Evolutionary conservation across 2,329 filamentous ascomycete species (phyloP).

Genomic region (Xylariaceae sp.): DNA sequence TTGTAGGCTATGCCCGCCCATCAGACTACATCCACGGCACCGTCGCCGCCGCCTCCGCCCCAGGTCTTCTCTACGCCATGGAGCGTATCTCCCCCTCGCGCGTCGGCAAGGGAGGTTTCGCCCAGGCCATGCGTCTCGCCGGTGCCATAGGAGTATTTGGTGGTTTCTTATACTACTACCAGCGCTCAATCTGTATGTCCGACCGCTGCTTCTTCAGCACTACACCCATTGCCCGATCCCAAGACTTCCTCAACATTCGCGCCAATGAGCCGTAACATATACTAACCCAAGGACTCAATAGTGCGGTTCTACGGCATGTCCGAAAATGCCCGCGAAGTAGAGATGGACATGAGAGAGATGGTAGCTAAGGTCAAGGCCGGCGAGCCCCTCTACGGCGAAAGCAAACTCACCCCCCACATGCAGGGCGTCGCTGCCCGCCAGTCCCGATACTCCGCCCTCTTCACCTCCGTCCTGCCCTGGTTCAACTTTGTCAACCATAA

Average conservation of each 20-base stretch:
- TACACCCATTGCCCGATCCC: neutral
- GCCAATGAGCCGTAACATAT: too few species aligned
- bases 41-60: conserved; percentile 66
- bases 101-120: conserved; percentile 77
- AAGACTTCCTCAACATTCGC: too few species aligned
- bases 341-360: conserved; percentile 99
- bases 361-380: conserved; percentile 91
- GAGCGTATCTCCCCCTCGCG: conserved; percentile 83
- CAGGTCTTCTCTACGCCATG: conserved; percentile 70
- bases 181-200: conserved; percentile 76
- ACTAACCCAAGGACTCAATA: conserved; percentile 34
- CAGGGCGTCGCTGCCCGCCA: conserved; percentile 91
- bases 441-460: conserved; percentile 83
- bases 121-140: conserved; percentile 75
- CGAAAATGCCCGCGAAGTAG: conserved; percentile 86
- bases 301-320: conserved; percentile 94
- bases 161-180: conserved; percentile 81
- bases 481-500: conserved; percentile 98
- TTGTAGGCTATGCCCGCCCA: conserved; percentile 78
- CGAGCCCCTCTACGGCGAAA: conserved; percentile 82
- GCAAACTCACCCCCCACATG: conserved; percentile 75
- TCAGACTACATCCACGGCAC: conserved; percentile 76
- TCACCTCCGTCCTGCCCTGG: conserved; percentile 84
- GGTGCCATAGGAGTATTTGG: conserved; percentile 69
- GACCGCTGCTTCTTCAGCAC: conserved; percentile 5